Evolutionary conservation across 306 rosid genomes (phyloP).

Genomic region (Dryas alaskensis): DNA sequence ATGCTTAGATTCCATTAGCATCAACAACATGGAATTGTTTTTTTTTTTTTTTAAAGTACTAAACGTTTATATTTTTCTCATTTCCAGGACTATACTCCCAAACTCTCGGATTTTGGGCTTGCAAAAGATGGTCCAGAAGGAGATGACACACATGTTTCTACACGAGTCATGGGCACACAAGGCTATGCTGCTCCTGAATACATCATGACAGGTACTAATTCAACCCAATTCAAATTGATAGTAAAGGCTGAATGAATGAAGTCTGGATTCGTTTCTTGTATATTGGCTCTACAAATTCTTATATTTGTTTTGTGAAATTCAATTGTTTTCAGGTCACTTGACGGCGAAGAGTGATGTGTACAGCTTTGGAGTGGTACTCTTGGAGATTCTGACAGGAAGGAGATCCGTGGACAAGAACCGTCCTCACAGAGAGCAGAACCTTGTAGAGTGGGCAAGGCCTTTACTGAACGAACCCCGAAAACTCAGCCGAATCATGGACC

Average conservation of each 20-base stretch:
- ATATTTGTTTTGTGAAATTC: background rate
- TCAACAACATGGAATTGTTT: background rate
- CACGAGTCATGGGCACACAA: conserved; percentile 92
- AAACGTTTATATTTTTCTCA: background rate
- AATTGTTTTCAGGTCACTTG: conserved; percentile 57
- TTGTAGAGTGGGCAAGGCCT: conserved; percentile 86
- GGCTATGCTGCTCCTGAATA: conserved; percentile 98
- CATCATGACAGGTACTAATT: conserved; percentile 72
- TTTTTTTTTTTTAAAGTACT: background rate
- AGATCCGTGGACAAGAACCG: conserved; percentile 72
- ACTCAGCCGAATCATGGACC: conserved; percentile 67
- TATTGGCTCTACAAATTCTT: too few relatives aligned
- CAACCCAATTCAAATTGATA: background rate
- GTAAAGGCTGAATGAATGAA: too few relatives aligned
- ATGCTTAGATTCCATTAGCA: background rate
- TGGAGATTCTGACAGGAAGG: conserved; percentile 78
- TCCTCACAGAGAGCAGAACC: conserved; percentile 64
- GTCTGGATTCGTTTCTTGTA: background rate
- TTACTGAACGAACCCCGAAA: conserved; percentile 55
- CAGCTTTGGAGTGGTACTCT: conserved; percentile 81
- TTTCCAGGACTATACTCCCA: conserved; percentile 68
- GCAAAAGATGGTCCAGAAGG: conserved; percentile 99
- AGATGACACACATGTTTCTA: conserved; percentile 93
- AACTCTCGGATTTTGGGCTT: conserved; percentile 92
- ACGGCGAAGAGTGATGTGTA: conserved; percentile 94